Evolutionary conservation across 148 eudicot species (phyloP).

Genomic region (Vaccinium vitisidaea): DNA sequence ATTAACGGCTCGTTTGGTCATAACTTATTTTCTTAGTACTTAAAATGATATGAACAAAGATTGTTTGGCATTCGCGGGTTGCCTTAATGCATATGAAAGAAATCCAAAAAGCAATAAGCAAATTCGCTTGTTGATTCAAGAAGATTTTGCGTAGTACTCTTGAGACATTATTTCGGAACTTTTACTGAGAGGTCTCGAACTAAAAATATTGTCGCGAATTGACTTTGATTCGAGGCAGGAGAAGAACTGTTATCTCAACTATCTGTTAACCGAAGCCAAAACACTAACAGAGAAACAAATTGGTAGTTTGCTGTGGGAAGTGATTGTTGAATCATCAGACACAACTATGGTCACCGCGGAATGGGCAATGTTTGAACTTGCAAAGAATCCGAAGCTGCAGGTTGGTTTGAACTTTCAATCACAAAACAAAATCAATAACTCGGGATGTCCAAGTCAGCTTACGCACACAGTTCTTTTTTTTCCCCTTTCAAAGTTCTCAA

Average conservation of each 20-base stretch:
- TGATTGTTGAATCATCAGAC: conserved; percentile 76
- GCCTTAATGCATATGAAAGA: too few relatives aligned
- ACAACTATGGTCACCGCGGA: conserved; percentile 71
- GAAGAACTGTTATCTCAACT: conserved; percentile 53
- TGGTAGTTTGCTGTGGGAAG: conserved; percentile 81
- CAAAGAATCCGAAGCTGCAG: conserved; percentile 65
- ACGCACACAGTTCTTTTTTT: neutral
- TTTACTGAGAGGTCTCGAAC: too few relatives aligned
- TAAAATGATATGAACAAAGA: too few relatives aligned
- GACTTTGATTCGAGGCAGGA: conserved; percentile 35
- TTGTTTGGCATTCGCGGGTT: too few relatives aligned
- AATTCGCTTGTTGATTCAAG: too few relatives aligned
- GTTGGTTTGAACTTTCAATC: conserved; percentile 27
- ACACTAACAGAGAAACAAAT: conserved; percentile 56
- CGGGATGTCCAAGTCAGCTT: neutral
- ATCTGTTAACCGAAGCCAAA: conserved; percentile 57
- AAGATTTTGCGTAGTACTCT: too few relatives aligned
- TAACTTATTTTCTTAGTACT: neutral
- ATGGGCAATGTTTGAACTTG: conserved; percentile 93
- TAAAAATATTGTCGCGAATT: neutral
- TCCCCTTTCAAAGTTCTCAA: neutral
- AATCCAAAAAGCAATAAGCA: too few relatives aligned
- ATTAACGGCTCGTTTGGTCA: neutral
- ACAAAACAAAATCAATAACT: neutral
- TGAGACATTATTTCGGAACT: too few relatives aligned